Base-by-base conservation (phyloP, 1,284 basidiomycete species). In the Testicularia cyperi region DNA sequence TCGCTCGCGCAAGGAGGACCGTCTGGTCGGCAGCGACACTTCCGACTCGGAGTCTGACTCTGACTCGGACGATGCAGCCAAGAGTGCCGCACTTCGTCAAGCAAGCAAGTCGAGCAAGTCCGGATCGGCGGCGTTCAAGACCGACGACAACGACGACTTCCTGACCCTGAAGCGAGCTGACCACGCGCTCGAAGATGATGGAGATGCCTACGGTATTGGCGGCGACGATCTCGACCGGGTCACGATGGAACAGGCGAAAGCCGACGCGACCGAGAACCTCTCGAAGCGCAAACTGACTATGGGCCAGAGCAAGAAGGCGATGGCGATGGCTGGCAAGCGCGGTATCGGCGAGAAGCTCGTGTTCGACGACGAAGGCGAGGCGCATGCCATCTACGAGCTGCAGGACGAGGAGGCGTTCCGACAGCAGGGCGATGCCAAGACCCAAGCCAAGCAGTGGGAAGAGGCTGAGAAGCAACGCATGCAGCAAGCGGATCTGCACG, bases 151-250 rank as follows among this genome's bases (percentile, higher is more conserved):
- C 5, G 86, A 86, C 64, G 92, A 95, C 52, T 94, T 97, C 72
- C 88, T 98, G 75, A 92, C 89, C 0, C 83, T 98, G 57, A 91
- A 91, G 74, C 87, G 94, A 7, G 86, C 85, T 0, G 84, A 97
- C 74, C 94, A 98, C 77, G 86, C 85, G 15, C 80, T 92, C 14
- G 74, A 69, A 19, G 65, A 66, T n/a, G 58, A 62, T 15, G 62
- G 49, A n/a, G 55, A 58, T n/a, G 53, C 52, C 5, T 63, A 53
- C 23, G 56, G 40, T 34, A 45, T 46, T 8, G 48, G 46, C 4
- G 47, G 47, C n/a, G 44, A 43, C 16, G 49, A 31, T 14, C n/a
- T n/a, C n/a, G 25, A 23, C 3, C 26, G 31, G 12, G 31, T 58
- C 38, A 55, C 51, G 13, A 46, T 56, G 47, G 53, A 60, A 31